phyloP scores from a whole-genome alignment of 805 yeast genomes.

The Clavispora phyllophila region DNA sequence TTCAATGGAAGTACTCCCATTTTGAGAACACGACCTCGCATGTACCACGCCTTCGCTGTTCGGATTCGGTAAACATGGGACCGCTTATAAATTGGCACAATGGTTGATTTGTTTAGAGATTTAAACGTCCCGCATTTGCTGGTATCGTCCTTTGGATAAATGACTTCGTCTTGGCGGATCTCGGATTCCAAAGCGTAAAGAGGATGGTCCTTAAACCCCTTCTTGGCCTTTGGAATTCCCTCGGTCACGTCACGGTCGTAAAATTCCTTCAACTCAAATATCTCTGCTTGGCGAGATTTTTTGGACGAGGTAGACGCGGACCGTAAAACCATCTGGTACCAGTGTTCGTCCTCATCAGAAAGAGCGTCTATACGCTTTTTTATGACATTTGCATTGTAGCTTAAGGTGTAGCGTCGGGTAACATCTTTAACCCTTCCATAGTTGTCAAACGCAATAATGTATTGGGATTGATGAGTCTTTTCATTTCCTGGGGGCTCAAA shows the following conservation, averaged over 20 bases:
- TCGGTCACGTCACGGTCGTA: slow-evolving; percentile 60
- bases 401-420: slow-evolving; percentile 73
- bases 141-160: slow-evolving; percentile 55
- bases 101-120: slow-evolving; percentile 18
- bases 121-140: slow-evolving; percentile 66
- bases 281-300: slow-evolving; percentile 34
- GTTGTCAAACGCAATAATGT: slow-evolving; percentile 73
- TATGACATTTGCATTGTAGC: slow-evolving; percentile 68
- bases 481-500: slow-evolving; percentile 72
- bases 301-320: slow-evolving; percentile 23
- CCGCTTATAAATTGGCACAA: slow-evolving; percentile 64
- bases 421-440: slow-evolving; percentile 69
- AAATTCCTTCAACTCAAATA: slow-evolving; percentile 58
- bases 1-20: slow-evolving; percentile 66
- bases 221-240: slow-evolving; percentile 81
- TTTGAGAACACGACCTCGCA: slow-evolving; percentile 70
- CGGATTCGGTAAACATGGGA: slow-evolving; percentile 56
- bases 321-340: slow-evolving; percentile 53
- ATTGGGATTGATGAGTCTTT: slow-evolving; percentile 54
- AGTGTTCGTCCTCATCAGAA: slow-evolving; percentile 48
- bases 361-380: slow-evolving; percentile 62
- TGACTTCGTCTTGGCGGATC: slow-evolving; percentile 63
- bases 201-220: slow-evolving; percentile 86
- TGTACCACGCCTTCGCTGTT: slow-evolving; percentile 83
- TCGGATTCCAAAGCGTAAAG: slow-evolving; percentile 75